Percentiles rank a stretch among this genome's conserved stretches.
These are phyloP conservation scores for Remersonia thermophila DNA, from an alignment of 2,329 filamentous ascomycete species.

Conservation along the genomic window DNA sequence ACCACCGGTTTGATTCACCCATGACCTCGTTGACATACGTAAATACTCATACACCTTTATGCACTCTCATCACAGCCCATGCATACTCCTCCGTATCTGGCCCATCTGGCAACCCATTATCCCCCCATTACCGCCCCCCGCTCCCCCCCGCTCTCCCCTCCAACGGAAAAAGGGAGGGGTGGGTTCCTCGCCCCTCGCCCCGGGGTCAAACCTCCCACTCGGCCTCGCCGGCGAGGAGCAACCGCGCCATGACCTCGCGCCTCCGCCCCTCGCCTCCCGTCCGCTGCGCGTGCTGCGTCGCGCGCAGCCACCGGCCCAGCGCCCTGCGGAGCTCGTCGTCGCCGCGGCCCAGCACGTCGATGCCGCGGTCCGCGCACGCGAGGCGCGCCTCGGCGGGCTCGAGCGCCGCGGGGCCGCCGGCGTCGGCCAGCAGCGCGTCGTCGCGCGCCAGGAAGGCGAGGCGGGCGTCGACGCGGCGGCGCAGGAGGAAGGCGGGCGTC, in stretches of 20 bases:
- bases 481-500: constrained; percentile 39
- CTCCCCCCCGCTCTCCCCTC: too few relatives aligned
- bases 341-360: constrained; percentile 43
- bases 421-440: constrained; percentile 52
- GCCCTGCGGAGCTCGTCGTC: constrained; percentile 41
- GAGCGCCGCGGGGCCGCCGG: constrained; percentile 49
- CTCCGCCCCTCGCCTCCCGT: constrained; percentile 26
- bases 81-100: too few relatives aligned
- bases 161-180: too few relatives aligned
- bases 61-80: too few relatives aligned
- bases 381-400: constrained; percentile 52
- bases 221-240: constrained; percentile 3
- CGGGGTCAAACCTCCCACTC: constrained; percentile 14
- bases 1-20: too few relatives aligned
- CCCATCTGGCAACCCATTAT: too few relatives aligned
- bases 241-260: constrained; percentile 24
- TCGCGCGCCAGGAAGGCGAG: constrained; percentile 57
- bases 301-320: constrained; percentile 36
- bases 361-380: constrained; percentile 59
- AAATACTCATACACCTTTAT: too few relatives aligned
- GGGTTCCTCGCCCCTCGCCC: not conserved
- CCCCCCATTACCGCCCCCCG: too few relatives aligned
- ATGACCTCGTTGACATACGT: too few relatives aligned
- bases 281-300: constrained; percentile 24
- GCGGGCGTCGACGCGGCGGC: constrained; percentile 37